Evolutionary conservation across 371 early-diverging fungal genomes (phyloP).

Genomic region (Funneliformis caledonium): DNA sequence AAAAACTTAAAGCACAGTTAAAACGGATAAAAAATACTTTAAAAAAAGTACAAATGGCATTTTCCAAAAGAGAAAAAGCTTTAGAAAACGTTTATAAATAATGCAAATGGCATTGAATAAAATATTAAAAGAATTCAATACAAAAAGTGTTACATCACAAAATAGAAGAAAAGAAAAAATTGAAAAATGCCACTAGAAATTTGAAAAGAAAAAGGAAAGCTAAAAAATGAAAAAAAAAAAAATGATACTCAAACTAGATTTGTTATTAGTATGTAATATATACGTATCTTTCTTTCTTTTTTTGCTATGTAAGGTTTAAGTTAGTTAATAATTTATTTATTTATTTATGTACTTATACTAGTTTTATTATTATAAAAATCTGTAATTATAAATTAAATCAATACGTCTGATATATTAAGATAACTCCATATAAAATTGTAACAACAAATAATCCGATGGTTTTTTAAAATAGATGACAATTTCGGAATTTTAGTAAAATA

Average conservation of each 20-base stretch:
- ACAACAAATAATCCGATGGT: no score
- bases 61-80: slow-evolving; percentile 19
- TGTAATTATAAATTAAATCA: no score
- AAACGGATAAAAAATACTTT: neutral
- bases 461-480: no score
- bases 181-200: slow-evolving; percentile 52
- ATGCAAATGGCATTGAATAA: slow-evolving; percentile 49
- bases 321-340: no score
- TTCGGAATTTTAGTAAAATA: no score
- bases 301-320: no score
- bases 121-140: slow-evolving; percentile 54
- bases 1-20: slow-evolving; percentile 18
- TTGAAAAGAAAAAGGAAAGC: slow-evolving; percentile 55
- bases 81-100: neutral
- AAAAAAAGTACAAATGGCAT: neutral
- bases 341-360: no score
- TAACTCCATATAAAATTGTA: no score
- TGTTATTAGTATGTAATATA: slow-evolving; percentile 31
- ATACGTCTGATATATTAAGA: no score
- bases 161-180: slow-evolving; percentile 46
- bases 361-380: no score
- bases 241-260: slow-evolving; percentile 52
- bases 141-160: slow-evolving; percentile 51
- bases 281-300: no score
- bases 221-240: slow-evolving; percentile 50